phyloP scores from a whole-genome alignment of 495 filamentous ascomycete species.

The Bacidia rubella region DNA sequence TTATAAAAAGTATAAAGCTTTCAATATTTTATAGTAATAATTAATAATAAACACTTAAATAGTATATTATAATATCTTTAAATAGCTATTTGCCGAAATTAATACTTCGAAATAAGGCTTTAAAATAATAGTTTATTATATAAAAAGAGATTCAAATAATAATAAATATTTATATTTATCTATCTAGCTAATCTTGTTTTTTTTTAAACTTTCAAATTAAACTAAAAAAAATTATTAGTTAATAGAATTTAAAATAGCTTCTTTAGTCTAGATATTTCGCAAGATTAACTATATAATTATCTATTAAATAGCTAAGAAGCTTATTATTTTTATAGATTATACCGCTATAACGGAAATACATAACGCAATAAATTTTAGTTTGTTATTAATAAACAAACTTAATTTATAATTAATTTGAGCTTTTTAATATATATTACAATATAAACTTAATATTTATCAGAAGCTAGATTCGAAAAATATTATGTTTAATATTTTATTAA shows the following conservation, averaged over 20 bases:
- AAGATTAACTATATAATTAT: neutral
- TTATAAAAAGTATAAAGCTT: neutral
- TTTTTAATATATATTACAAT: too few relatives aligned
- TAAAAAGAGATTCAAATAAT: neutral
- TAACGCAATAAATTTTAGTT: neutral
- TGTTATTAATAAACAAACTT: neutral
- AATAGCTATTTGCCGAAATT: neutral
- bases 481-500: too few relatives aligned
- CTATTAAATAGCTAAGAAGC: neutral
- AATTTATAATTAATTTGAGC: neutral
- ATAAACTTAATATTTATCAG: too few relatives aligned
- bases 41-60: neutral
- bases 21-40: neutral
- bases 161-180: neutral
- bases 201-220: conserved; percentile 3
- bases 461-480: too few relatives aligned
- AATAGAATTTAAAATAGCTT: neutral
- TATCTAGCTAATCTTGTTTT: neutral
- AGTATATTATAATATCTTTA: neutral
- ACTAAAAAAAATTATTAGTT: neutral
- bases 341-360: neutral
- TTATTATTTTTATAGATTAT: neutral
- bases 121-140: neutral
- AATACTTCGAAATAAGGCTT: conserved; percentile 2
- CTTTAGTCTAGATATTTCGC: neutral